Base-by-base conservation (phyloP, 1,284 basidiomycete genomes). In the Peniophora sp. region DNA sequence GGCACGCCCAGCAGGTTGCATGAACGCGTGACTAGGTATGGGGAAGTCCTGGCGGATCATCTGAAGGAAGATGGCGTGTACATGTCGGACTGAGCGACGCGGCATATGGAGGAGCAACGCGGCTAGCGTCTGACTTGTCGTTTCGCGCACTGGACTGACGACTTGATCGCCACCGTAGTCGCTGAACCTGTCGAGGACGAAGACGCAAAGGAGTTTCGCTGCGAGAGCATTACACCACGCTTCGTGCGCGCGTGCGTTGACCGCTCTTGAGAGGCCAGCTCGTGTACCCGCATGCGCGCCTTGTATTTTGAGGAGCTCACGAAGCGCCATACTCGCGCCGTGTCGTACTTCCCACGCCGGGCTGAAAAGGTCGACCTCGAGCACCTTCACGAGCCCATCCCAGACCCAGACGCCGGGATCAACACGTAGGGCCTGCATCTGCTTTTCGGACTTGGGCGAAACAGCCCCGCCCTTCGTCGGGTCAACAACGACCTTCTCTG, bases 151-250 rank as follows among this genome's bases (percentile, higher is more conserved):
- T 23, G 97, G 97, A 3, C 96, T 96, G 17, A 99, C 84, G 46
- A 98, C 92, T 66, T 92, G 94, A 64, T 99, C 97, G 6, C 94
- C 92, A 41, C 98, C 85, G 63, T 97, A 99, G 69, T 99, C 97
- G 8, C 95, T 94, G 59, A 99, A 97, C 14, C 97, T 83, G 67
- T 99, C 97, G 17, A 98, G 75, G n/a, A 94, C 87, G 57, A 99
- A 89, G 11, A 99, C 83, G 57, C 86, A 90, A 1, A 99, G 79
- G 47, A 98, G 81, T 58, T 88, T 88, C 10, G 92, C 83, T 1
- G 93, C 88, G 15, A 97, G 71, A 52, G 88, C 83, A 58, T 95
- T 95, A 66, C 88, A 92, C 92, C 93, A 96, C 54, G 76, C 75
- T 65, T 90, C 85, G 61, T 96, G 92, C 0, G 74, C 70, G 48